Base-by-base conservation (phyloP, 129 eudicot species). In the Deinandra increscens region DNA sequence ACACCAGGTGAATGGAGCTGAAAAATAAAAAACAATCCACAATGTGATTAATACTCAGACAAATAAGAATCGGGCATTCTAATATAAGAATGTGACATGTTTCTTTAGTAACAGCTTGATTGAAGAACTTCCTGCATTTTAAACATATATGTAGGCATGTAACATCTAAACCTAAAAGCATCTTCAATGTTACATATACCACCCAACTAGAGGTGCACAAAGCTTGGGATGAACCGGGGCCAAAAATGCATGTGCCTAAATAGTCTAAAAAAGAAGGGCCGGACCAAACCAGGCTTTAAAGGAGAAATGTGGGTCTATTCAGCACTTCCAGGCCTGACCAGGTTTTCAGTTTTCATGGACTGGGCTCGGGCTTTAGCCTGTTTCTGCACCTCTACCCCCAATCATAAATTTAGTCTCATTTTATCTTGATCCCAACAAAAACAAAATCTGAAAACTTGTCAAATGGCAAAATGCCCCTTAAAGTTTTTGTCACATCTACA, bases 1-100 rank as follows among this genome's bases (percentile, higher is more conserved):
- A 94, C 97, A 82, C 99, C 99, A 50, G 95, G 99, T 48, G 97
- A 94, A 13, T 82, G 86, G 69, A 94, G 99, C 99, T 94, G 83
- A 73, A 81, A 78, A 29, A 53, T 15, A 66, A 70, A 3, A 74
- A 19, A 55, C 18, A 22, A 58, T 10, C 68, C 56, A 55, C n/a
- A 63, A 4, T 41, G 65, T 15, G 15, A 64, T 70, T 26, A 64
- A 73, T 48, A 10, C 7, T 63, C 50, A 14, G 41, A 46, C 39
- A 20, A 60, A 51, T 10, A 31, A 66, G 36, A 60, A 39, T 56
- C 9, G 37, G 14, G 23, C 69, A 7, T 12, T 45, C 9, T 33
- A 45, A 70, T 54, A 19, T 20, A 31, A 2, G 5, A 71, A 29
- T 18, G 42, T 6, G 33, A 43, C 67, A 42, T 34, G 50, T 69